These are phyloP conservation scores for Pythium aquatile DNA, from an alignment of 352 stramenopile species.

Conservation along the genomic window DNA sequence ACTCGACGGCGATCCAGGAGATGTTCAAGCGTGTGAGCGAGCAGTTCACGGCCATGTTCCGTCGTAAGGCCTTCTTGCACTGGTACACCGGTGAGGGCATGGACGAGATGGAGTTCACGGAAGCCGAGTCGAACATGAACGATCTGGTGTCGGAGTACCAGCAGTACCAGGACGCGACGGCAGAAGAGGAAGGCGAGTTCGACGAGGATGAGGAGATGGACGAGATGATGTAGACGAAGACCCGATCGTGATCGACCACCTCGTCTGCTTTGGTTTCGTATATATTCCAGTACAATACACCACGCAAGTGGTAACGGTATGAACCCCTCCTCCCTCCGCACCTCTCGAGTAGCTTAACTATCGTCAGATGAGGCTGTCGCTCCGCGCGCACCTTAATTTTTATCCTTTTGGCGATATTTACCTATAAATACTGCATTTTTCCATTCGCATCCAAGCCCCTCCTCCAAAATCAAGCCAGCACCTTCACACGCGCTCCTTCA, in stretches of 20 bases:
- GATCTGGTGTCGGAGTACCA: conserved; percentile 99
- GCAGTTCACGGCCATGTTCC: conserved; percentile 99
- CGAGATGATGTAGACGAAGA: conserved; percentile 89
- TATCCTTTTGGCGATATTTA: conserved; percentile 65
- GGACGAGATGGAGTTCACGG: conserved; percentile 99
- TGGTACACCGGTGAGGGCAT: conserved; percentile 99
- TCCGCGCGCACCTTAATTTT: conserved; percentile 56
- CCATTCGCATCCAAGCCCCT: background rate
- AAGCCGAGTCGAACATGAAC: conserved; percentile 99
- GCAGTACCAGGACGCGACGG: conserved; percentile 99
- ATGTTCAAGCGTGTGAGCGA: conserved; percentile 99
- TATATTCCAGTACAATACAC: conserved; percentile 64
- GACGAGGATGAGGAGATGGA: conserved; percentile 95
- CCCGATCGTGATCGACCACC: conserved; percentile 33
- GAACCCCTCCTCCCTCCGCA: conserved; percentile 21
- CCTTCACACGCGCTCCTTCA: too few relatives aligned
- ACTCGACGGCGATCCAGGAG: conserved; percentile 99
- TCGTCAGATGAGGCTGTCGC: conserved; percentile 59
- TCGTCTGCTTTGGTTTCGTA: conserved; percentile 49
- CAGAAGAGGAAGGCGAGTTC: conserved; percentile 98
- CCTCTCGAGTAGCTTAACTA: conserved; percentile 57
- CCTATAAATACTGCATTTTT: conserved; percentile 35
- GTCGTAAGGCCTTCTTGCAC: conserved; percentile 99
- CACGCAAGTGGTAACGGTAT: conserved; percentile 40
- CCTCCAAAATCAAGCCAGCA: background rate